Evolutionary conservation across 1,139 yeast species (phyloP), one percentile per base, ranked within the genome.

Genomic region (Geotrichum carabidarum): DNA sequence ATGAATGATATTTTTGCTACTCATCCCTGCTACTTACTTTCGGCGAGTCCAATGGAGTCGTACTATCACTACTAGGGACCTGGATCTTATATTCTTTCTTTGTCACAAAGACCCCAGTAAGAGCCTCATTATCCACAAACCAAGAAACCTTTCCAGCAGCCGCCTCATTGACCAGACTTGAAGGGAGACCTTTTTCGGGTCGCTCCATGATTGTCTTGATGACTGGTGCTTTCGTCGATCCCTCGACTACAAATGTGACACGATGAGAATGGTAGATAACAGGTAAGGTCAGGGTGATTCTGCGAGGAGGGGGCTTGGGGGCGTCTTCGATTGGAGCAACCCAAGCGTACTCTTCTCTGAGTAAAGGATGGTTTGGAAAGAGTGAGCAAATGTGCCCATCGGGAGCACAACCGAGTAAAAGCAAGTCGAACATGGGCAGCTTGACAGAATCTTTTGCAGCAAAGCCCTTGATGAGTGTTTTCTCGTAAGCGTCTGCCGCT

Each of bases 371-470:
- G 67, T 86, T 86, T 15, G 99, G 99, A 76, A 93, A 93, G 58
- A 93, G 78, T 30, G 96, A 89, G 54, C 98, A 96, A 65, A 91
- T 88, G 69, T 93, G 99, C 31, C 99, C 99, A 70, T 93, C 99
- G 2, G 99, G 99, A 0, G 99, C 99, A 76, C 98, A 91, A 18
- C 99, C 99, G 59, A 93, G 77, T 60, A 93, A 75, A 60, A 93
- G 79, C 58, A 93, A 74, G 71, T 93, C 99, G 74, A 93, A 93
- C 82, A 88, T 83, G 57, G 99, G 99, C 60, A 91, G 78, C 71
- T 91, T 90, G 58, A 93, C 98, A 15, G 96, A 85, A 70, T 91
- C 98, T 68, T 93, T 91, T 57, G 86, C 88, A n/a, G 99, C 99
- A 74, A 93, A 93, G 52, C 93, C 94, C 65, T 79, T 81, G 59